Base-by-base conservation (phyloP, 140 eudicot genomes). In the Anethum foeniculum region DNA sequence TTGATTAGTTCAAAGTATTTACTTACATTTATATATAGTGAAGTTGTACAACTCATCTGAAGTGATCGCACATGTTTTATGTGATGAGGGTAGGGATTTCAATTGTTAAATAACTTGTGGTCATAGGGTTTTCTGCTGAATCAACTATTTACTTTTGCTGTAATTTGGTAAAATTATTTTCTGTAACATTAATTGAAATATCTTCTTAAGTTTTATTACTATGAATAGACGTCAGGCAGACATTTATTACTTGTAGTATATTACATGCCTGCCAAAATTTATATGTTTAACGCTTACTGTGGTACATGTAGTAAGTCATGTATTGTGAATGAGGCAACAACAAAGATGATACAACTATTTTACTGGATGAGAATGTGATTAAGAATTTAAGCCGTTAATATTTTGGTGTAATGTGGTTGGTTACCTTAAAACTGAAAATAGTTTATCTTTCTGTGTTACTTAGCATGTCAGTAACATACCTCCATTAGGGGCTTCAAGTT, bases 1-100 rank as follows among this genome's bases (percentile, higher is more conserved):
- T 85, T 82, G 79, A 85, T 85, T 83, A 72, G 86, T 79, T 85
- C 75, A 76, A 80, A 77, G 39, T 8, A 77, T 71, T 83, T 81
- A 62, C 73, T 60, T 87, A 7, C 3, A 25, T 86, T 85, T 90
- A 85, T 86, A 85, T 76, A 56, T 77, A 79, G 88, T 81, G 83
- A 86, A 81, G 77, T 77, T 41, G 54, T 74, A 44, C 38, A 74
- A 43, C 34, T 74, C 23, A 44, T 74, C 32, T 23, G 78, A 23
- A 74, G 27, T 88, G 82, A 80, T 84, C 81, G 32, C 46, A 64
- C 80, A 69, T 71, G 82, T 56, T 71, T 51, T 73, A 49, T 81
- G 71, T 58, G 74, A 69, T 80, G 79, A 77, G 85, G 88, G 34
- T 82, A 80, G 85, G 44, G 80, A 68, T 32, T 68, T 34, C 5